These are phyloP conservation scores for Magnolia sinica DNA, from an alignment of 164 flowering plant species.

Conservation along the genomic window DNA sequence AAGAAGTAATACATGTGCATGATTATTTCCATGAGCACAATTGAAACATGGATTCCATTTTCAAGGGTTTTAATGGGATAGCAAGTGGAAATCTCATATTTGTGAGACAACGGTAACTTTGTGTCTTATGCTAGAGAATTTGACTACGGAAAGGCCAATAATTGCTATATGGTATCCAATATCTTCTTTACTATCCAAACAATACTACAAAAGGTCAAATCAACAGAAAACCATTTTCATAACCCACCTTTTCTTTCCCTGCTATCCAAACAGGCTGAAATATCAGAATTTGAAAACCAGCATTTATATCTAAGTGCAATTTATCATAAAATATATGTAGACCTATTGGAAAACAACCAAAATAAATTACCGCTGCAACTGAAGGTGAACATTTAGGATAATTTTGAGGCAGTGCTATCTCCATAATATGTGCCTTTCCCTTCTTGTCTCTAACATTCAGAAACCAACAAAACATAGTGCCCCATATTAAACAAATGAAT, in stretches of 20 bases:
- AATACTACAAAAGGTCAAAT: no score
- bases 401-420: conserved; percentile 43
- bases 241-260: not conserved
- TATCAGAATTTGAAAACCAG: not conserved
- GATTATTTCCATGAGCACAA: no score
- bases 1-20: no score
- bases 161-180: no score
- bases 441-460: conserved; percentile 46
- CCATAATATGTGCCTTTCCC: conserved; percentile 50
- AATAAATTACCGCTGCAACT: conserved; percentile 53
- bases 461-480: conserved; percentile 7
- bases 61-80: no score
- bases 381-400: conserved; percentile 65
- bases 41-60: no score
- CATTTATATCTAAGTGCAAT: not conserved
- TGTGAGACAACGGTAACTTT: not conserved
- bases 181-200: no score
- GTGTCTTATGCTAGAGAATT: not conserved
- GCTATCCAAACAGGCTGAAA: not conserved
- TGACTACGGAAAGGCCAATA: not conserved
- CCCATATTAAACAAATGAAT: not conserved
- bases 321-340: not conserved
- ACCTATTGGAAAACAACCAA: conserved; percentile 2
- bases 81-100: no score
- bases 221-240: not conserved